These are phyloP conservation scores for Pelargonium exstipulatum DNA, from an alignment of 441 rosid genomes.

Conservation along the genomic window DNA sequence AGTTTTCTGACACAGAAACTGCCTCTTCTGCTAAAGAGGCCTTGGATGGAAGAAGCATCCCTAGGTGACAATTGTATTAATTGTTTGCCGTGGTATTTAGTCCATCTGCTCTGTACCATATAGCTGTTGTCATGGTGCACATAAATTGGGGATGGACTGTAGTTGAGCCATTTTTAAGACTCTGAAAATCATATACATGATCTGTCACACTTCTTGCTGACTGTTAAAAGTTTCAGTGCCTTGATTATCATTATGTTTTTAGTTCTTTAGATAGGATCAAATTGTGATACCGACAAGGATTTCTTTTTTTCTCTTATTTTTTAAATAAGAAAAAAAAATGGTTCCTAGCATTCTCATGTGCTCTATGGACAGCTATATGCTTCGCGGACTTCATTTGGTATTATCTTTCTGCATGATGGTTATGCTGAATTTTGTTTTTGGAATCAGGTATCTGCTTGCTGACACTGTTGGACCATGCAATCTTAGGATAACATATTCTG, in stretches of 20 bases:
- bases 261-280: background rate
- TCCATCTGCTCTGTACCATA: slow-evolving; percentile 37
- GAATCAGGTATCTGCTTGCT: slow-evolving; percentile 75
- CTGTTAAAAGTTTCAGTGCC: background rate
- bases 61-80: slow-evolving; percentile 85
- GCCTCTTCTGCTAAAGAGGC: slow-evolving; percentile 84
- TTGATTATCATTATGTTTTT: background rate
- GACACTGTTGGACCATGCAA: slow-evolving; percentile 64
- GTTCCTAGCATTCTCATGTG: no score
- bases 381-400: background rate
- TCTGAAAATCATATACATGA: slow-evolving; percentile 2
- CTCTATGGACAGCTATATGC: background rate
- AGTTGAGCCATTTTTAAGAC: slow-evolving; percentile 8
- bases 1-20: slow-evolving; percentile 88
- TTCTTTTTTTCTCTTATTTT: no score
- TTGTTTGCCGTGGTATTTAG: slow-evolving; percentile 57
- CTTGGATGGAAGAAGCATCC: slow-evolving; percentile 90
- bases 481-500: slow-evolving; percentile 94
- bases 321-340: no score
- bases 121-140: slow-evolving; percentile 26
- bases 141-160: slow-evolving; percentile 16
- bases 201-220: slow-evolving; percentile 14
- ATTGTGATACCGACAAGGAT: background rate
- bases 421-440: slow-evolving; percentile 22
- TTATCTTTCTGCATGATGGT: slow-evolving; percentile 1